phyloP scores from a whole-genome alignment of 2,329 filamentous ascomycete genomes.

The Zasmidium cellare region DNA sequence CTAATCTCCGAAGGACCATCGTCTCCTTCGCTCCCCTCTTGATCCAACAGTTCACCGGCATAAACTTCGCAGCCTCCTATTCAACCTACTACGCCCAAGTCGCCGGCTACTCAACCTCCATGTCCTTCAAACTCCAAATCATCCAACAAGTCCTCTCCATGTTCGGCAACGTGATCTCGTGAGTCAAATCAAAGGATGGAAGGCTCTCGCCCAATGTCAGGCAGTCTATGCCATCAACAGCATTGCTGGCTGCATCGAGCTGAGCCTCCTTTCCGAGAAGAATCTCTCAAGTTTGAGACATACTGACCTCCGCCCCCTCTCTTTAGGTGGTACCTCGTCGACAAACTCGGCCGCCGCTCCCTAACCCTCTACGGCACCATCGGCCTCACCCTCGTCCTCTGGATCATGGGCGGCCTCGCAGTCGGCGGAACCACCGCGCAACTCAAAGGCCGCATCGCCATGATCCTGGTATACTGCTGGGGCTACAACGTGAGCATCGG shows the following conservation, averaged over 20 bases:
- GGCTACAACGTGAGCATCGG: conserved; percentile 45
- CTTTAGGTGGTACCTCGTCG: conserved; percentile 41
- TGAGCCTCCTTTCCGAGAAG: too few relatives aligned
- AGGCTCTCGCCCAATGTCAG: too few relatives aligned
- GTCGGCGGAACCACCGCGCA: conserved; percentile 3
- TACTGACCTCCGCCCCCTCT: too few relatives aligned
- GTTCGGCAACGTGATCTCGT: conserved; percentile 44
- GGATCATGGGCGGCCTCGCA: conserved; percentile 42
- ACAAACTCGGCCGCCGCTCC: conserved; percentile 38
- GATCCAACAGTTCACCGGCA: conserved; percentile 39
- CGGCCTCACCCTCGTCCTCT: conserved; percentile 42
- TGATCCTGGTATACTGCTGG: conserved; percentile 43
- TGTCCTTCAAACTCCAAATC: conserved; percentile 43
- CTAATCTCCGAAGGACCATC: conserved; percentile 43
- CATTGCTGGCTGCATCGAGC: too few relatives aligned
- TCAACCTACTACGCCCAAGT: conserved; percentile 48
- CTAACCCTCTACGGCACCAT: conserved; percentile 40
- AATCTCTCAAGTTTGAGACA: too few relatives aligned
- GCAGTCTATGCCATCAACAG: too few relatives aligned
- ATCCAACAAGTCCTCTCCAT: conserved; percentile 42
- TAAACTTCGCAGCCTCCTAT: conserved; percentile 40
- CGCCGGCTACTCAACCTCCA: conserved; percentile 40
- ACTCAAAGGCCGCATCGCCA: conserved; percentile 22
- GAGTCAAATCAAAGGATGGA: too few relatives aligned
- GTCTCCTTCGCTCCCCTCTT: conserved; percentile 40